phyloP scores from a whole-genome alignment of 2,329 filamentous ascomycete genomes.

The Aaosphaeria pasadenensis region DNA sequence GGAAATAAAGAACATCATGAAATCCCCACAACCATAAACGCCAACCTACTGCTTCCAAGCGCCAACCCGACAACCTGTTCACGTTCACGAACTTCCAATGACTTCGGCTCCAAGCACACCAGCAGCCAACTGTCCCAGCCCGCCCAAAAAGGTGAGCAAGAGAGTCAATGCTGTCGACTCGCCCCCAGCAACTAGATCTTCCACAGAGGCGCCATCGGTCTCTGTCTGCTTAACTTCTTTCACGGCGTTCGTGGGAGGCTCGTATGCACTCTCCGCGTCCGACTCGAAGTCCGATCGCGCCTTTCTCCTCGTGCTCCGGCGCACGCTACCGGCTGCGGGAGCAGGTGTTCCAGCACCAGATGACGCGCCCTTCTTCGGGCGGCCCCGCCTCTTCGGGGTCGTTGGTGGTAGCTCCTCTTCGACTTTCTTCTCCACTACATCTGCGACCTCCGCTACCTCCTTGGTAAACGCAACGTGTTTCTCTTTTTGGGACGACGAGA shows the following conservation, averaged over 20 bases:
- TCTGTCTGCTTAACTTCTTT: slow-evolving; percentile 25
- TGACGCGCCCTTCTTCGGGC: slow-evolving; percentile 21
- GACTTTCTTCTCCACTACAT: slow-evolving; percentile 4
- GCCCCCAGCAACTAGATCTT: slow-evolving; percentile 28
- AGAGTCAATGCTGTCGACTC: slow-evolving; percentile 35
- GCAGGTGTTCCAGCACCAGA: slow-evolving; percentile 5
- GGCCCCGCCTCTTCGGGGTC: slow-evolving; percentile 25
- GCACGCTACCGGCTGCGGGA: slow-evolving; percentile 8
- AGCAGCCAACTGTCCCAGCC: slow-evolving; percentile 31
- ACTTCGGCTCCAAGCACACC: slow-evolving; percentile 36
- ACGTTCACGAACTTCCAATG: slow-evolving; percentile 3
- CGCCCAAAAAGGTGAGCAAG: slow-evolving; percentile 31
- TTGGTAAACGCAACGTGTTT: slow-evolving; percentile 25
- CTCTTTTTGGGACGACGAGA: slow-evolving; percentile 17
- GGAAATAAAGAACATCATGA: no score
- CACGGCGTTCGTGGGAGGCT: slow-evolving; percentile 18
- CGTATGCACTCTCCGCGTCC: slow-evolving; percentile 24
- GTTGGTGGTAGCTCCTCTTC: slow-evolving; percentile 7
- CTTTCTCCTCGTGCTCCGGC: slow-evolving; percentile 17
- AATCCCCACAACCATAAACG: no score
- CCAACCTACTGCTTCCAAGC: no score
- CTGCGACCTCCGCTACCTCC: slow-evolving; percentile 2
- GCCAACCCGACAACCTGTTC: no score
- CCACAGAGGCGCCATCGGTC: slow-evolving; percentile 22
- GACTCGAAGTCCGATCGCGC: slow-evolving; percentile 15